Evolutionary conservation across 768 basidiomycete species (phyloP), one percentile per base, ranked within the genome.

Genomic region (Trametes sanguinea): DNA sequence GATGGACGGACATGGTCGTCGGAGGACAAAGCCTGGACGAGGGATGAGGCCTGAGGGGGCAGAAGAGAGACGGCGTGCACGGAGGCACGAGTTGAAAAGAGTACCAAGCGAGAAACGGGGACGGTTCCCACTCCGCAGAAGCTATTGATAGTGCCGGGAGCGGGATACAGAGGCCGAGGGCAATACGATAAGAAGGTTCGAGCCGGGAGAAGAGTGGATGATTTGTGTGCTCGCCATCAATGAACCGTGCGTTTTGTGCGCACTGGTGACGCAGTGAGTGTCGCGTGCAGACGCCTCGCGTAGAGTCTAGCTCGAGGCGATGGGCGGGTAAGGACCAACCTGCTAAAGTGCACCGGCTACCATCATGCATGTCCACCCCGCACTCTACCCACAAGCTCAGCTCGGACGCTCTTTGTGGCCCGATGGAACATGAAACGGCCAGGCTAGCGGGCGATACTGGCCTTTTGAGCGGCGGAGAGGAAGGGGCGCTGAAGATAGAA

Each of bases 81-180:
- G 27, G 45, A 32, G 37, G 27, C 45, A 22, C 33, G 45, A 33
- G 60, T 48, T 55, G 47, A 61, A 50, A 42, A 50, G 39, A n/a
- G 30, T 35, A 39, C 22, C 22, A 22, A 22, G 22, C 22, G 22
- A 32, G 22, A 13, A 30, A 27, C 9, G 32, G 44, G 50, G 35
- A 33, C 39, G 16, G 61, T 62, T 62, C 55, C 61, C 61, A 62
- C 61, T 62, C 61, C 61, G 61, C 61, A 52, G 50, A 45, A 47
- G 61, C 61, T 57, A 57, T 44, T 57, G 61, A 62, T 62, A 62
- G 48, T 29, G 14, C 48, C 29, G 27, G 30, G 9, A 32, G 55
- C 55, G 55, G 61, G 50, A 46, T n/a, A 42, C 6, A 29, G 35
- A 46, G 55, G 54, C 55, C 61, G 61, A 51, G 22, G 6, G 54